Percentiles rank a stretch among this genome's conserved stretches.
These are phyloP conservation scores for Annona squamosa DNA, from an alignment of 164 flowering plant genomes.

Conservation along the genomic window DNA sequence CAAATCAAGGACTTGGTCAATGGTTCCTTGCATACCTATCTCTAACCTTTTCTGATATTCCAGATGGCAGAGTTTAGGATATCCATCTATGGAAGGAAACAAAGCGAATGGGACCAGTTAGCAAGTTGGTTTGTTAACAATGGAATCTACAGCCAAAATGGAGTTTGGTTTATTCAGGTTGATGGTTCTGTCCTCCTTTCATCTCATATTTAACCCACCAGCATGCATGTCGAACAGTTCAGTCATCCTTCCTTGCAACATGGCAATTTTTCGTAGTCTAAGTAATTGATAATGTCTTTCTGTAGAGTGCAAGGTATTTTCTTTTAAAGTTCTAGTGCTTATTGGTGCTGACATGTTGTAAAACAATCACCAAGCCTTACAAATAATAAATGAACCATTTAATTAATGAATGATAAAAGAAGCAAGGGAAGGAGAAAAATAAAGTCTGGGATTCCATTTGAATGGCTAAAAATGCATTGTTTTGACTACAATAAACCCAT, in stretches of 20 bases:
- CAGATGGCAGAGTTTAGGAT: slow-evolving; percentile 98
- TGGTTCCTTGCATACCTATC: background rate
- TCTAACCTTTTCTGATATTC: background rate
- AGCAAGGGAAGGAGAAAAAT: too few relatives aligned
- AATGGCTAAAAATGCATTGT: too few relatives aligned
- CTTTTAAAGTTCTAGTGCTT: background rate
- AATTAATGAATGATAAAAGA: too few relatives aligned
- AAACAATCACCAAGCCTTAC: too few relatives aligned
- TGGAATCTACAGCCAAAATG: slow-evolving; percentile 81
- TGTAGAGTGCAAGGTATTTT: background rate
- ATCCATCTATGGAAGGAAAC: slow-evolving; percentile 96
- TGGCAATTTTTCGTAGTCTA: background rate
- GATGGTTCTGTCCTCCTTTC: background rate
- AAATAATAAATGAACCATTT: too few relatives aligned
- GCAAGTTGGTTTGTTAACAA: slow-evolving; percentile 98
- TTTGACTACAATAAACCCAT: too few relatives aligned
- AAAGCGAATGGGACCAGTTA: slow-evolving; percentile 96
- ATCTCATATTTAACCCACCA: background rate
- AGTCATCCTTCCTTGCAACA: background rate
- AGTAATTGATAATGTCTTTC: background rate
- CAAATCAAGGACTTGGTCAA: too few relatives aligned
- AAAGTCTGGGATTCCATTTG: too few relatives aligned
- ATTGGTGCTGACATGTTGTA: background rate
- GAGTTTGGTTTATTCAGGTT: slow-evolving; percentile 93
- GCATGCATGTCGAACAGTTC: slow-evolving; percentile 7